phyloP scores from a whole-genome alignment of 441 rosid genomes.

The Populus tomentosa region DNA sequence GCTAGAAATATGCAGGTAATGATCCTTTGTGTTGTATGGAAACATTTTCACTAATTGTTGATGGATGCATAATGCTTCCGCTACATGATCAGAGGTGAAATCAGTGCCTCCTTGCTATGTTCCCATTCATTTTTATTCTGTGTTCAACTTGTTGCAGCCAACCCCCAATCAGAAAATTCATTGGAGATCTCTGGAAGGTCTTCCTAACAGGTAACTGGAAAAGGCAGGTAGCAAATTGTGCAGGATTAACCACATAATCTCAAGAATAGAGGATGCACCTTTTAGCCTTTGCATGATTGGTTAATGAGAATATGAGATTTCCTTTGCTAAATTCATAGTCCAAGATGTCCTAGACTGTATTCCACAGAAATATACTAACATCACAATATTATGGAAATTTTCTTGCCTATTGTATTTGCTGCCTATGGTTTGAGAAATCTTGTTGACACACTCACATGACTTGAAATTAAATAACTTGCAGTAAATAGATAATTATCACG shows the following conservation, averaged over 20 bases:
- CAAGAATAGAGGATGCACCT: background rate
- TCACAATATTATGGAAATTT: background rate
- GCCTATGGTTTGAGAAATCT: background rate
- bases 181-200: conserved; percentile 95
- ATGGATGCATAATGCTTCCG: background rate
- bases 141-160: conserved; percentile 50
- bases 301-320: background rate
- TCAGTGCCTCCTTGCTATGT: background rate
- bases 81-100: background rate
- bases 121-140: background rate
- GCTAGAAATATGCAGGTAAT: conserved; percentile 83
- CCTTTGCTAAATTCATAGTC: background rate
- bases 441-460: background rate
- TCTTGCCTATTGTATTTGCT: background rate
- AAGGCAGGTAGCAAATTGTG: background rate
- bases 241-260: background rate
- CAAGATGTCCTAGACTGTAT: background rate
- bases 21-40: background rate
- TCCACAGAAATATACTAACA: background rate
- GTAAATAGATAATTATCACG: background rate
- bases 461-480: background rate
- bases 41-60: background rate
- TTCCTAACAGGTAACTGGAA: conserved; percentile 62
- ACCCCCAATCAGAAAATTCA: conserved; percentile 85
- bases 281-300: background rate